Conservation (phyloP, 495 filamentous ascomycete genomes). For the Talaromyces adpressus region DNA sequence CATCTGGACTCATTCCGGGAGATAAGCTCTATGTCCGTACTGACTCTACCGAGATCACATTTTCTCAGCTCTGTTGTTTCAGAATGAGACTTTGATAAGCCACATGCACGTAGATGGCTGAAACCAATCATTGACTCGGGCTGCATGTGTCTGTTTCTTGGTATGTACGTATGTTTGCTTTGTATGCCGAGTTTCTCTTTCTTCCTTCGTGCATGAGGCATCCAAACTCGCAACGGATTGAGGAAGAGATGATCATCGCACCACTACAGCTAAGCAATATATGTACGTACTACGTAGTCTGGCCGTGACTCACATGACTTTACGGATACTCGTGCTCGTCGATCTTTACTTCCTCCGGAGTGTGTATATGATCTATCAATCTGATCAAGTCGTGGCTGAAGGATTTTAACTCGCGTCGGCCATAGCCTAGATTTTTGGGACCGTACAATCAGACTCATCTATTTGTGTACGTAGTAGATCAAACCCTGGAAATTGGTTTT, state of each 20-base stretch:
- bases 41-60: not conserved
- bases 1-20: not conserved
- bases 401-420: not conserved
- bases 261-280: not conserved
- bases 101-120: not conserved
- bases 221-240: not conserved
- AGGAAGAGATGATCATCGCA: not conserved
- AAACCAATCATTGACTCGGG: not conserved
- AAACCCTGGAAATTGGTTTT: not conserved
- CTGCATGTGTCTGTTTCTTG: not conserved
- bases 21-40: not conserved
- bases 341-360: not conserved
- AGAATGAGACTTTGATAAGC: slow-evolving; percentile 1
- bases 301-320: not conserved
- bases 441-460: not conserved
- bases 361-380: not conserved
- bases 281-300: not conserved
- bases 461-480: not conserved
- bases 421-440: not conserved
- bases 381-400: not conserved
- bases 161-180: not conserved
- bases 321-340: not conserved
- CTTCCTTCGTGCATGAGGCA: not conserved
- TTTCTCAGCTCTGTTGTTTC: not conserved
- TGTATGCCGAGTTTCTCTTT: not conserved